A percentile compares a stretch with the other conserved stretches of the same genome.
Conservation (phyloP, 495 filamentous ascomycete species). For the Xylaria telfairii region DNA sequence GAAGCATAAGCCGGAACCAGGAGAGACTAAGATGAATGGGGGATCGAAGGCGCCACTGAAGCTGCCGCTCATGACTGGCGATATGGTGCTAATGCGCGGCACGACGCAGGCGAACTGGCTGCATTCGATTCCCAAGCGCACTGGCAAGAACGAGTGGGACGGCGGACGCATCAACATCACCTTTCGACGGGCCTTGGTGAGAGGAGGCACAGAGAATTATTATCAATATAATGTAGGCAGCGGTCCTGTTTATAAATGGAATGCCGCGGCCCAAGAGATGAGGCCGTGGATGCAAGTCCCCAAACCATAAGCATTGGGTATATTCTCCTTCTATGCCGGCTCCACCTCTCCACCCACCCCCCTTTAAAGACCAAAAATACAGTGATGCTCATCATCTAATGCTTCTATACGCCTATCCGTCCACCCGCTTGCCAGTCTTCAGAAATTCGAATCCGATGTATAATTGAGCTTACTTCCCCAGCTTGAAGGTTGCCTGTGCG, state of each 20-base stretch:
- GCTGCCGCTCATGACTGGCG: conserved; percentile 65
- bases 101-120: conserved; percentile 73
- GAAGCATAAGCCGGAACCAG: conserved; percentile 65
- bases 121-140: conserved; percentile 76
- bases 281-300: conserved; percentile 44
- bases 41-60: conserved; percentile 56
- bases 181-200: conserved; percentile 67
- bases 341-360: too few relatives aligned
- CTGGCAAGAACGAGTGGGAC: conserved; percentile 57
- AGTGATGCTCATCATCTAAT: conserved; percentile 6
- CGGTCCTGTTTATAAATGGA: conserved; percentile 68
- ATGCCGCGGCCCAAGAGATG: conserved; percentile 62
- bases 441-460: not conserved
- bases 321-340: not conserved
- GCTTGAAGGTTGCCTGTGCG: conserved; percentile 85
- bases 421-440: not conserved
- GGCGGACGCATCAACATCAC: conserved; percentile 78
- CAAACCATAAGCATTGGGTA: conserved; percentile 13
- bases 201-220: conserved; percentile 70
- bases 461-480: conserved; percentile 69
- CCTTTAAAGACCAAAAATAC: not conserved
- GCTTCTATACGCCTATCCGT: not conserved
- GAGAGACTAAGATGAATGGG: not conserved
- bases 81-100: conserved; percentile 77
- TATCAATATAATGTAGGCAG: conserved; percentile 73